Base-by-base conservation (phyloP, 2,329 filamentous ascomycete species). In the Calonectria pseudoreteaudii region DNA sequence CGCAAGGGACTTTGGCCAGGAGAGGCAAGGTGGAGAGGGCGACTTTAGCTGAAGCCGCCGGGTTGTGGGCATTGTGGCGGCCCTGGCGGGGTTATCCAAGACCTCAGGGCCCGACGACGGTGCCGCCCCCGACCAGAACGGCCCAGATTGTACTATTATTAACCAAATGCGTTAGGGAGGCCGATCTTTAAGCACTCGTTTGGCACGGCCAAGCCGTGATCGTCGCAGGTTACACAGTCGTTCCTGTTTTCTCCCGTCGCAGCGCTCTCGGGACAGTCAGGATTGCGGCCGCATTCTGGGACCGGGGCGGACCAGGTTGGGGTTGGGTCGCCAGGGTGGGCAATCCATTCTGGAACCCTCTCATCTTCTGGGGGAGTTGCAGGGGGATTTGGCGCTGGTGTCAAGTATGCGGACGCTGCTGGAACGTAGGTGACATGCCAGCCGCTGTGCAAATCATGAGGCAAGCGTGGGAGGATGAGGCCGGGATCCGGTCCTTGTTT, bases 21-120 rank as follows among this genome's bases (percentile, higher is more conserved):
- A 76, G 47, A 74, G 74, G 71, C 66, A 77, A 74, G 64, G 76
- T 65, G 73, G 75, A 74, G 73, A 75, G 69, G 71, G 67, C 68
- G 71, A 75, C 73, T 74, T 67, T 69, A 72, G 74, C 66, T 71
- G 66, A 73, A 72, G 74, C 73, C 71, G 75, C 60, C 49, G 50
- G 72, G 68, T 73, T 73, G 66, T 73, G 72, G 72, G 62, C 31
- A 68, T 70, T 70, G 73, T 74, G 66, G 74, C 69, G 74, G 75
- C 53, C 69, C 70, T 74, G 66, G 74, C 71, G 74, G 75, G 74
- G 71, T 74, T 72, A 38, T 53, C 70, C 30, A 53, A 67, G 31
- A 58, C 20, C 66, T 44, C 60, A 65, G 34, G 47, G 47, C 65
- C 49, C 44, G 67, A 69, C 11, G 60, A 65, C 20, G 41, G 41